Evolutionary conservation across 2,329 filamentous ascomycete genomes (phyloP), one percentile per base, ranked within the genome.

Genomic region (Biscogniauxia mediterranea): DNA sequence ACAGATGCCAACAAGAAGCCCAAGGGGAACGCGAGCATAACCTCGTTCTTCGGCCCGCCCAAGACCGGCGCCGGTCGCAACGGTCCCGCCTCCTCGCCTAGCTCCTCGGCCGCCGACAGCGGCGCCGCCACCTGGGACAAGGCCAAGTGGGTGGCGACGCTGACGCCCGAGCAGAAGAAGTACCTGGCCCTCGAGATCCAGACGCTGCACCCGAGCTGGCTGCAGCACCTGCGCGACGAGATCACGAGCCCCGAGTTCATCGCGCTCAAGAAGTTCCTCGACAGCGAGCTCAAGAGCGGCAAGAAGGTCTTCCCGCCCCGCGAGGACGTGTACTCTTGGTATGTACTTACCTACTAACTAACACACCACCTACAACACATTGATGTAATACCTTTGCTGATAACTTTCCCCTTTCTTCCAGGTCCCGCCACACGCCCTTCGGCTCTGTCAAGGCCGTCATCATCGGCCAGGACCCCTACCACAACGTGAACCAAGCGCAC

Each of bases 291-390:
- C 57, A 83, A 85, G 17, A 81, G 83, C 1, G 89, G 89, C 1
- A 89, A 88, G 77, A 93, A 89, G 71, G 85, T 96, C 68, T 99
- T 96, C 70, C 95, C 95, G 3, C 94, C 94, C 0, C 83, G 87
- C 68, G 84, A 92, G 66, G 94, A 99, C 70, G 87, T 99, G 13
- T 99, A 99, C 77, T 95, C 92, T 66, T 99, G 95, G 95, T 97
- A 81, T 60, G 83, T 70, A 26, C 50, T 50, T 7, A 25, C 42
- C n/a, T n/a, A n/a, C n/a, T n/a, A n/a, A n/a, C n/a, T n/a, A n/a
- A 17, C 50, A n/a, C 17, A 32, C n/a, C 21, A 5, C 38, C 13
- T 38, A n/a, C n/a, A n/a, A n/a, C n/a, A n/a, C n/a, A n/a, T n/a
- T n/a, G n/a, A n/a, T n/a, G n/a, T n/a, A n/a, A n/a, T n/a, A n/a